A percentile compares a stretch with the other conserved stretches of the same genome.
Conservation (phyloP, 2,329 filamentous ascomycete species). For the Penicillium occitanis region DNA sequence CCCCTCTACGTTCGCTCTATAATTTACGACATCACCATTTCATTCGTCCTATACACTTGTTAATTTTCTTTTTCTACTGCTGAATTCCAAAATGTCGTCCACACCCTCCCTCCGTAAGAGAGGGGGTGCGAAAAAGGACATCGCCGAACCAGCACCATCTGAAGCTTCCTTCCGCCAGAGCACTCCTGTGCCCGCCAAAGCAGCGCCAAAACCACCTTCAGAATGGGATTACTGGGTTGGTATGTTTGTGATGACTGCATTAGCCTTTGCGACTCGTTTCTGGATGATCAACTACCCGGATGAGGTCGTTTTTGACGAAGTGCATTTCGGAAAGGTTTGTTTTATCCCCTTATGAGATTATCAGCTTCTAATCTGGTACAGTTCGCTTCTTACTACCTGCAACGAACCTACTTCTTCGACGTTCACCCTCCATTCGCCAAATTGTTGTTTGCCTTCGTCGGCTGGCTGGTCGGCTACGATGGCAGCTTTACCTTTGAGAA, state of each 20-base stretch:
- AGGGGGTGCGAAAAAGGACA: conserved; percentile 40
- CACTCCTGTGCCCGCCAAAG: conserved; percentile 25
- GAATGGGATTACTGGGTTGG: conserved; percentile 84
- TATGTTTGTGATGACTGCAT: conserved; percentile 70
- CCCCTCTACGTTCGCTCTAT: conserved; percentile 22
- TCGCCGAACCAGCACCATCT: conserved; percentile 26
- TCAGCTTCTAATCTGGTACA: conserved; percentile 25
- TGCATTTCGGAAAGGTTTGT: conserved; percentile 96
- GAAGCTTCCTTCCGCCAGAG: conserved; percentile 28
- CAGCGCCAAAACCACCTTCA: conserved; percentile 38
- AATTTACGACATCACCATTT: conserved; percentile 11
- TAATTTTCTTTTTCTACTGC: neutral
- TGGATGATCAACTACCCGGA: conserved; percentile 94
- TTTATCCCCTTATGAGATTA: neutral
- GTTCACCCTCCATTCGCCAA: conserved; percentile 98
- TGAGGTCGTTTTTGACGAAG: conserved; percentile 97
- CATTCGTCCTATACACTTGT: neutral
- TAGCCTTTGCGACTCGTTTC: conserved; percentile 91
- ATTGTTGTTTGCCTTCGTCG: conserved; percentile 93
- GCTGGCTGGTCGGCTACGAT: conserved; percentile 96
- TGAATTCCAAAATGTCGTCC: conserved; percentile 27
- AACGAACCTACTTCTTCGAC: conserved; percentile 99
- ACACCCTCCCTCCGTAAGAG: conserved; percentile 43
- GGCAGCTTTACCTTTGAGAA: conserved; percentile 98
- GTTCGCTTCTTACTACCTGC: conserved; percentile 73